Percentiles rank a stretch among this genome's conserved stretches.
Evolutionary conservation across 192 early-diverging fungal species (phyloP).

Genomic region (Diversispora epigaea): DNA sequence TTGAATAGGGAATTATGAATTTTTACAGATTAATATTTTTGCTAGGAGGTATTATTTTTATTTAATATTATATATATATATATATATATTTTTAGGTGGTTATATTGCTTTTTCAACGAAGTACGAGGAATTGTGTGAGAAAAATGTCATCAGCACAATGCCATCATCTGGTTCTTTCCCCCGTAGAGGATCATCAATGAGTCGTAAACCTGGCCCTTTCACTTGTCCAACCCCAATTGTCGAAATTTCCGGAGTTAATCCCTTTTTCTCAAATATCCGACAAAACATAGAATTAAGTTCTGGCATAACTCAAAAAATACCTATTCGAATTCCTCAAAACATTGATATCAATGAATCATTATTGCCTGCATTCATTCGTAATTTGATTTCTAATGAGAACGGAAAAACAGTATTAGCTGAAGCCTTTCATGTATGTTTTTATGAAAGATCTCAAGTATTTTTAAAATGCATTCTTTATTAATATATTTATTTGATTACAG

Average conservation of each 20-base stretch:
- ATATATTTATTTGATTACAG: slow-evolving; percentile 31
- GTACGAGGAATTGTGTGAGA: slow-evolving; percentile 36
- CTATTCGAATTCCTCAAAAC: slow-evolving; percentile 49
- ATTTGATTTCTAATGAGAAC: slow-evolving; percentile 21
- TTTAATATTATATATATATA: background rate
- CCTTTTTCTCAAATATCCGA: slow-evolving; percentile 61
- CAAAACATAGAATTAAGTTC: slow-evolving; percentile 58
- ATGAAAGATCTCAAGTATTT: background rate
- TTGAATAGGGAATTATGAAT: too few species aligned
- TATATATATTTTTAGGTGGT: slow-evolving; percentile 44
- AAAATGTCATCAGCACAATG: background rate
- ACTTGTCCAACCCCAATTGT: slow-evolving; percentile 58
- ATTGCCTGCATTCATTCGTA: slow-evolving; percentile 36
- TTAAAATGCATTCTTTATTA: background rate
- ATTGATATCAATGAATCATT: slow-evolving; percentile 36
- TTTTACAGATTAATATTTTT: background rate
- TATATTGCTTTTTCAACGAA: slow-evolving; percentile 41
- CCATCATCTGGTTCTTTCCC: background rate
- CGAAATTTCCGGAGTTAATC: slow-evolving; percentile 58
- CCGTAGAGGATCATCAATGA: background rate
- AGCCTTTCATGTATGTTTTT: slow-evolving; percentile 39
- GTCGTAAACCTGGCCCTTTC: slow-evolving; percentile 41
- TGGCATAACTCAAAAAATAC: slow-evolving; percentile 56
- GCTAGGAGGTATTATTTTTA: background rate
- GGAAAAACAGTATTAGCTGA: slow-evolving; percentile 40